Evolutionary conservation across 345 rosid genomes (phyloP).

Genomic region (Balakata baccata): DNA sequence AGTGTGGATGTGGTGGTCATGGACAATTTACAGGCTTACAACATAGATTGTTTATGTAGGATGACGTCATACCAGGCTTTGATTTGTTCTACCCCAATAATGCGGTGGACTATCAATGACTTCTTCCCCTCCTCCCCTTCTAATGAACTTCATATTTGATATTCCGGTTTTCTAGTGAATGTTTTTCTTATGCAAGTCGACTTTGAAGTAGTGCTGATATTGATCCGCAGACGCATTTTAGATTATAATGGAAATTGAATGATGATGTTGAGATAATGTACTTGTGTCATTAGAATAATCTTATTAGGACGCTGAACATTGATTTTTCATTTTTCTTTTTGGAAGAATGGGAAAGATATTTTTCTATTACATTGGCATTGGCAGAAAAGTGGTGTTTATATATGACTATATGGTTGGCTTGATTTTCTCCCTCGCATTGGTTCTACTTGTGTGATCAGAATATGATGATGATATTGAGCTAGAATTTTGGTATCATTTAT

Average conservation of each 20-base stretch:
- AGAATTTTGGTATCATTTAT: too few relatives aligned
- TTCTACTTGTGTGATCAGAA: too few relatives aligned
- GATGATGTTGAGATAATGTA: too few relatives aligned
- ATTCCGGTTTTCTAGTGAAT: neutral
- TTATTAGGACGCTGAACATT: too few relatives aligned
- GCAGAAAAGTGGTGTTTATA: too few relatives aligned
- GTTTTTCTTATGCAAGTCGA: neutral
- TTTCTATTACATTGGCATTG: too few relatives aligned
- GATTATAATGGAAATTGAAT: neutral
- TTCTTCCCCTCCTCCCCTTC: neutral
- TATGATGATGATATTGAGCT: too few relatives aligned
- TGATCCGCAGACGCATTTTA: neutral
- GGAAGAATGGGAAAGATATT: too few relatives aligned
- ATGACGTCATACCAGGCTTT: neutral
- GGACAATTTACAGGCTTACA: neutral
- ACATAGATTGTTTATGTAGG: neutral
- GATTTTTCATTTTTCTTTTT: too few relatives aligned
- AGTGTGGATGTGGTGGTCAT: neutral
- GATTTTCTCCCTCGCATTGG: too few relatives aligned
- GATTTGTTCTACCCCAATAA: slow-evolving; percentile 3
- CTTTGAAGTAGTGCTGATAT: neutral
- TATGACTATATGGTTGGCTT: too few relatives aligned
- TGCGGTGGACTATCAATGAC: neutral
- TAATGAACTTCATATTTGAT: neutral
- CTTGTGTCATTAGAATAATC: too few relatives aligned